Evolutionary conservation across 2,329 filamentous ascomycete genomes (phyloP), one percentile per base, ranked within the genome.

Genomic region (Nigrograna mackinnonii): DNA sequence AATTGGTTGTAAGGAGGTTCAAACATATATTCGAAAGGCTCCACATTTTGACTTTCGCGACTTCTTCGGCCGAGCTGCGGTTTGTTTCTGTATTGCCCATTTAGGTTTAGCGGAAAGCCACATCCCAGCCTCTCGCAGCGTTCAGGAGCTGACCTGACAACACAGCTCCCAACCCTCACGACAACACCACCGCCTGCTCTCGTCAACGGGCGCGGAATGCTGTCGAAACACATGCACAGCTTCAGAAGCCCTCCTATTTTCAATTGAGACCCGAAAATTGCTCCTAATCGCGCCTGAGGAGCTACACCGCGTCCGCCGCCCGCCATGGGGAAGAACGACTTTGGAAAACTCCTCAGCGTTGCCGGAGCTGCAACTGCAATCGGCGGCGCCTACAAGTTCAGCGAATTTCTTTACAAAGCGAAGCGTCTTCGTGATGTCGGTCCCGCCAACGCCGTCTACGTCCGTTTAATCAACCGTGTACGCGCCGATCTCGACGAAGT

Each of bases 361-460:
- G 66, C 63, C 44, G 59, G 58, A 22, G 62, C 61, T 35, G 60
- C 57, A 24, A 54, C 54, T 20, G 65, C 64, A 20, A 49, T 68
- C 41, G 66, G 60, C 46, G 66, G 62, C 35, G 60, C 62, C 47
- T 69, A 68, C 59, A 70, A 69, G 50, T 45, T 68, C 44, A 54
- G 58, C 46, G 66, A 70, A 43, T 68, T 68, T 50, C 44, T 67
- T 19, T 53, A 58, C 50, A 61, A 62, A 32, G 62, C 60, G 38
- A 68, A 68, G 49, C 60, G 58, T 18, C 50, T 69, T 19, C 56
- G 58, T 20, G 66, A 70, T 30, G 67, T 70, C 39, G 62, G 59
- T 17, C 63, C 60, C 24, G 51, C 66, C 30, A 69, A 69, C 37
- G 62, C 58, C 28, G 64, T 68, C 55, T 70, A 67, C 49, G 59